A percentile compares a stretch with the other conserved stretches of the same genome.
Evolutionary conservation across 106 monocot genomes (phyloP).

Genomic region (Agapanthus africanus): DNA sequence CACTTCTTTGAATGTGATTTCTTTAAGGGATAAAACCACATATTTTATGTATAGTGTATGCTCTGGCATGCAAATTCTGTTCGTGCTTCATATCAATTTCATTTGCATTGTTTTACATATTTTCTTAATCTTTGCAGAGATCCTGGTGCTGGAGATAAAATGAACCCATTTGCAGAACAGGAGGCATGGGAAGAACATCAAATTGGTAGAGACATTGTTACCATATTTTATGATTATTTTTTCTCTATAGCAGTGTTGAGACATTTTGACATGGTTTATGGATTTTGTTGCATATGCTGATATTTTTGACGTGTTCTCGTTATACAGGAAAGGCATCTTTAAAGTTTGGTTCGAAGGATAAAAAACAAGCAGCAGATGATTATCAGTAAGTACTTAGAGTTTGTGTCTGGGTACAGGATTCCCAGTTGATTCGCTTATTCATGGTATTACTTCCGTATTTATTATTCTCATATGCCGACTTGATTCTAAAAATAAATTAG

Average conservation of each 20-base stretch:
- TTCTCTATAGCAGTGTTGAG: neutral
- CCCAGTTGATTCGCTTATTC: no score
- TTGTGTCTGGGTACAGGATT: neutral
- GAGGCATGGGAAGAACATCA: constrained; percentile 99
- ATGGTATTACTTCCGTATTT: neutral
- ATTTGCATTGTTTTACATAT: neutral
- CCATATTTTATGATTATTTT: neutral
- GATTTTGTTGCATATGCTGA: neutral
- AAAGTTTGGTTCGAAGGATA: constrained; percentile 79
- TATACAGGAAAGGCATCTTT: constrained; percentile 77
- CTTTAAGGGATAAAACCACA: neutral
- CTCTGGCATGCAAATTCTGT: neutral
- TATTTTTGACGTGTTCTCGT: neutral
- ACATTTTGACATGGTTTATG: neutral
- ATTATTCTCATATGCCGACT: neutral
- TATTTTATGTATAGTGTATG: neutral
- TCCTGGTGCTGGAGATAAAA: constrained; percentile 69
- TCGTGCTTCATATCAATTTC: neutral
- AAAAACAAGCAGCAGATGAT: constrained; percentile 53
- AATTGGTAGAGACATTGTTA: constrained; percentile 46
- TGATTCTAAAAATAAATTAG: neutral
- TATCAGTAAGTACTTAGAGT: constrained; percentile 62
- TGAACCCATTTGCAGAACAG: constrained; percentile 98
- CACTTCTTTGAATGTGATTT: neutral
- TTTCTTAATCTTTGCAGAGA: constrained; percentile 37